A percentile compares a stretch with the other conserved stretches of the same genome.
These are phyloP conservation scores for Ceratobasidium sp. DNA, from an alignment of 1,284 basidiomycete genomes.

Conservation along the genomic window DNA sequence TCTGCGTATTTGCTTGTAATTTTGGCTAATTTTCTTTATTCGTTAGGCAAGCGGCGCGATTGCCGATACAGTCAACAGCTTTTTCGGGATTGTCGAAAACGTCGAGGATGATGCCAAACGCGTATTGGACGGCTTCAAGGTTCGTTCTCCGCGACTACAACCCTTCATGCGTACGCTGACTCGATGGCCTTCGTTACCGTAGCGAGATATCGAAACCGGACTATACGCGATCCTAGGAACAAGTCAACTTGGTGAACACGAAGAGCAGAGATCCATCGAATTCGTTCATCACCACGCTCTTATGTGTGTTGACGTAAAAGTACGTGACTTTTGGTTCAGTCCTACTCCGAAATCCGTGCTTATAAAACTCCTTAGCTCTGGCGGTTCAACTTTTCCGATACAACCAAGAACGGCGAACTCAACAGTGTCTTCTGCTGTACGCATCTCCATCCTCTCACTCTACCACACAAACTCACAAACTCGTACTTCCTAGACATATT, in stretches of 20 bases:
- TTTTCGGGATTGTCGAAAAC: slow-evolving; percentile 2
- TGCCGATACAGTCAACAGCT: slow-evolving; percentile 3
- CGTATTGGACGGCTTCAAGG: slow-evolving; percentile 11
- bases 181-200: neutral
- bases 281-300: slow-evolving; percentile 13
- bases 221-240: slow-evolving; percentile 13
- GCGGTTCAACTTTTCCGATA: slow-evolving; percentile 13
- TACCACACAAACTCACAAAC: neutral
- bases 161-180: neutral
- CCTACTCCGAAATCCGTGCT: too few species aligned
- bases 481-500: neutral
- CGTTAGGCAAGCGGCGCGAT: slow-evolving; percentile 2
- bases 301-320: slow-evolving; percentile 17
- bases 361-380: too few species aligned
- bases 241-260: neutral
- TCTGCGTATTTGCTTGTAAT: too few species aligned
- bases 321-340: neutral
- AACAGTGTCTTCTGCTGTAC: slow-evolving; percentile 8
- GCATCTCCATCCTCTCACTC: neutral
- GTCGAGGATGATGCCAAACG: slow-evolving; percentile 12
- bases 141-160: too few species aligned
- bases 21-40: too few species aligned
- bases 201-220: slow-evolving; percentile 16
- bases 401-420: neutral
- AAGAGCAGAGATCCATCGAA: slow-evolving; percentile 3